phyloP scores from a whole-genome alignment of 2,329 filamentous ascomycete genomes.

The Fusarium nematophilum region DNA sequence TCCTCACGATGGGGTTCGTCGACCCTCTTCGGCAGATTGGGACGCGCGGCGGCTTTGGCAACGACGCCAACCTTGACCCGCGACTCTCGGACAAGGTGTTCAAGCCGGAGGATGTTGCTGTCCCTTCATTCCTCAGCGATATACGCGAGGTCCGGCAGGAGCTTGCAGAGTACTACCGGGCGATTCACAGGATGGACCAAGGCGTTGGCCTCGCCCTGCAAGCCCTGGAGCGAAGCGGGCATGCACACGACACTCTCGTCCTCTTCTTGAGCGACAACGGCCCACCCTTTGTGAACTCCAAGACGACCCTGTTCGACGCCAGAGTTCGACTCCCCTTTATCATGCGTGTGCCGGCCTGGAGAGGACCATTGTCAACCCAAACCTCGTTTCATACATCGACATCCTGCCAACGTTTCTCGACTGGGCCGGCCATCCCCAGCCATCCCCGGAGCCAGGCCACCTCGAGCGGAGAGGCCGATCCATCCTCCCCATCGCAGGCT shows the following conservation, averaged over 20 bases:
- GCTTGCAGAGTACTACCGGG: slow-evolving; percentile 54
- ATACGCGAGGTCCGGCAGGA: slow-evolving; percentile 53
- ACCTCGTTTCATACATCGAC: slow-evolving; percentile 58
- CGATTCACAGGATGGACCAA: slow-evolving; percentile 54
- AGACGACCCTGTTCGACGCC: slow-evolving; percentile 60
- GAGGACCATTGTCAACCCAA: slow-evolving; percentile 50
- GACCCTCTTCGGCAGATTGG: too few relatives aligned
- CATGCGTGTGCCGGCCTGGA: slow-evolving; percentile 47
- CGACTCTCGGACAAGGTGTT: too few relatives aligned
- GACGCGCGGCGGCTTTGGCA: too few relatives aligned
- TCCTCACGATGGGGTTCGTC: too few relatives aligned
- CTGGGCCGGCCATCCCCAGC: slow-evolving; percentile 48
- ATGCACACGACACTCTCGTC: slow-evolving; percentile 52
- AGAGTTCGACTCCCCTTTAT: slow-evolving; percentile 57
- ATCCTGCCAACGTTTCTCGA: slow-evolving; percentile 58
- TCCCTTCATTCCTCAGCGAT: slow-evolving; percentile 55
- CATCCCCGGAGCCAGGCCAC: too few relatives aligned
- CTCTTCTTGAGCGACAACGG: slow-evolving; percentile 61
- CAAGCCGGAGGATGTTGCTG: too few relatives aligned
- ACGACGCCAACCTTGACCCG: too few relatives aligned
- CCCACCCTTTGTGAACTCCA: slow-evolving; percentile 61
- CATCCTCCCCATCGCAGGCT: too few relatives aligned
- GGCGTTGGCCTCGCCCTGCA: slow-evolving; percentile 56
- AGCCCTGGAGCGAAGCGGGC: slow-evolving; percentile 44
- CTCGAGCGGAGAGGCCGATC: too few relatives aligned